Base-by-base conservation (phyloP, 257 asterid genomes). In the Nicotiana otophora region DNA sequence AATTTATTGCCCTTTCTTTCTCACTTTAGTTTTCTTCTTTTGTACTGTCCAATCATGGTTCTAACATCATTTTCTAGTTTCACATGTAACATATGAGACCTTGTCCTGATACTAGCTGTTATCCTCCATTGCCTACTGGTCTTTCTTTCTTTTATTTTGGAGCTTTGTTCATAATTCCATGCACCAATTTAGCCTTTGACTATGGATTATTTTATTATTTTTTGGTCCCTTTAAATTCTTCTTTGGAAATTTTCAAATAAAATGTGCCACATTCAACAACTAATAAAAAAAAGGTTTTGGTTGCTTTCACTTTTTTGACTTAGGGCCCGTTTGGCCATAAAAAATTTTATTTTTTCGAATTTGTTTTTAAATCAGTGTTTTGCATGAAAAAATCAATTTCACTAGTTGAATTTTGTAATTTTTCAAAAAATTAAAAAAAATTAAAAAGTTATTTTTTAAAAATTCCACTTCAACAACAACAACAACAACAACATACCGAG, bases 171-270 rank as follows among this genome's bases (percentile, higher is more conserved):
- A 74, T 48, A 74, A 46, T 74, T 78, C 55, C 19, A 61, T 69
- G 76, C 67, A 69, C 67, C 86, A 66, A 68, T 72, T 83, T 58
- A 19, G 48, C 77, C 54, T 70, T 11, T 85, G 82, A 80, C 83
- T 33, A 9, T 77, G 28, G 1, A 0, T 23, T 58, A 15, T 80
- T 20, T n/a, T 58, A 0, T 30, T 46, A 28, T 8, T 77, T 10
- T 72, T 39, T 28, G 4, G 19, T 46, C 36, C 79, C 60, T 85
- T 36, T 62, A 58, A n/a, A 60, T 53, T 58, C 34, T 63, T 55
- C 30, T 62, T 81, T 2, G 36, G 85, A 81, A 81, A 67, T 66
- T 39, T 82, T 86, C 86, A 86, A 83, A 81, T 33, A 58, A 78
- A 31, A 66, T 85, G 20, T 48, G 61, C 82, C 53, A 14, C 46